Evolutionary conservation across 192 early-diverging fungal species (phyloP), one percentile per base, ranked within the genome.

Genomic region (Linderina pennispora): DNA sequence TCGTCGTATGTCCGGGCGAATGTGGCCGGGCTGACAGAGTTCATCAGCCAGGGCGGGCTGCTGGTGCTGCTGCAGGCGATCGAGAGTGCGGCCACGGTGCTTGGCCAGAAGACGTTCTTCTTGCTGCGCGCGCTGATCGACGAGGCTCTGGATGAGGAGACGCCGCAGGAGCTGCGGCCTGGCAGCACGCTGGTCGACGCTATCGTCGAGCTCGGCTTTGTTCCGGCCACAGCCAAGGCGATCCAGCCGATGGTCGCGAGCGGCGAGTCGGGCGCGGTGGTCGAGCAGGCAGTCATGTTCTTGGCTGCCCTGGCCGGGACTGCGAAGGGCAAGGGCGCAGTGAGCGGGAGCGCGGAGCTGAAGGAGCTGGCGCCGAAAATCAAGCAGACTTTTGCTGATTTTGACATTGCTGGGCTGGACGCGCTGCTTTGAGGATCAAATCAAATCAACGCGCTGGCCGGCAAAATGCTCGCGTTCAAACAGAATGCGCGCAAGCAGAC

Each of bases 1-100:
- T 85, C 82, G 35, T 77, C 84, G 18, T 73, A 76, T 28, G 63
- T 88, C 20, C 80, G 85, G 23, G 67, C 81, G 21, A 79, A 64
- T 32, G 47, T 58, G 16, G 53, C 62, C 13, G 86, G 77, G 8
- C 50, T 86, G 19, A 52, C 62, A 0, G 75, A 78, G 54, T 82
- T 88, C 46, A 61, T 74, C 1, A 80, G 43, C 1, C 35, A 45
- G 23, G 33, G 64, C 34, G 69, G 69, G 10, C 53, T 87, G 48
- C 39, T 65, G 0, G 43, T 40, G 4, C 52, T 87, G 24, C 41
- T 79, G 53, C 53, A 74, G 17, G 68, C 44, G n/a, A 15, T 61
- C 14, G 62, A 65, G 14, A 41, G 58, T 23, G 68, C 75, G 57
- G 59, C 34, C 56, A 36, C 39, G 6, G 32, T 35, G 37, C 24